Conservation (phyloP, 148 eudicot species). For the Silene uniflora region DNA sequence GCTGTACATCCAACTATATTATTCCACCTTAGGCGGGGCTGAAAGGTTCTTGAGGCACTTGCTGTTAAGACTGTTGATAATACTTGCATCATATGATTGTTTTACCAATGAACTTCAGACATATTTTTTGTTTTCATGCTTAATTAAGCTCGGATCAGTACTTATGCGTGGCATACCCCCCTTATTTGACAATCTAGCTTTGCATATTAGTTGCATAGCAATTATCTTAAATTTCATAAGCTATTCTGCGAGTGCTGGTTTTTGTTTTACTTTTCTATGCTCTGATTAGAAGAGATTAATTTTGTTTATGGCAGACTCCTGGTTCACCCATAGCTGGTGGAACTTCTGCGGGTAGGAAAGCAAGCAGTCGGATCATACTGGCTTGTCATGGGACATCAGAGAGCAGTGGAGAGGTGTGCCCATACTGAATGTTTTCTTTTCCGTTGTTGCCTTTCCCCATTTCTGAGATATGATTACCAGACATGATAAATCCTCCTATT, state of each 20-base stretch:
- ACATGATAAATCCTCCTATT: background rate
- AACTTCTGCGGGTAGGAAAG: conserved; percentile 73
- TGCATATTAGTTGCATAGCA: background rate
- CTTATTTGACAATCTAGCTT: too few relatives aligned
- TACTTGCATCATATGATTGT: too few relatives aligned
- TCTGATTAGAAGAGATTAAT: conserved; percentile 9
- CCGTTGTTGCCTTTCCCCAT: background rate
- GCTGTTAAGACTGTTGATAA: too few relatives aligned
- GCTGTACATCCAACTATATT: too few relatives aligned
- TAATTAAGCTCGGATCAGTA: too few relatives aligned
- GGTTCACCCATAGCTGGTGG: conserved; percentile 75
- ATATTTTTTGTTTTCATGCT: too few relatives aligned
- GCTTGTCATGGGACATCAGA: conserved; percentile 65
- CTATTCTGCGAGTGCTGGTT: background rate
- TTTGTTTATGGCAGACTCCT: conserved; percentile 69
- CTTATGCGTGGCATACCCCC: too few relatives aligned
- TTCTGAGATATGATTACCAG: background rate
- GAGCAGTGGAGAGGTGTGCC: conserved; percentile 44
- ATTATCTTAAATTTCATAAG: background rate
- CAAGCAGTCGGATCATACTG: conserved; percentile 57
- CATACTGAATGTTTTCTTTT: conserved; percentile 7
- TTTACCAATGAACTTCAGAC: too few relatives aligned
- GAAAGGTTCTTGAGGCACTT: too few relatives aligned
- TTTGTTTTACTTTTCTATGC: background rate
- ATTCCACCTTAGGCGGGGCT: too few relatives aligned